These are phyloP conservation scores for Ambrosia trifida DNA, from an alignment of 129 eudicot species.

Conservation along the genomic window DNA sequence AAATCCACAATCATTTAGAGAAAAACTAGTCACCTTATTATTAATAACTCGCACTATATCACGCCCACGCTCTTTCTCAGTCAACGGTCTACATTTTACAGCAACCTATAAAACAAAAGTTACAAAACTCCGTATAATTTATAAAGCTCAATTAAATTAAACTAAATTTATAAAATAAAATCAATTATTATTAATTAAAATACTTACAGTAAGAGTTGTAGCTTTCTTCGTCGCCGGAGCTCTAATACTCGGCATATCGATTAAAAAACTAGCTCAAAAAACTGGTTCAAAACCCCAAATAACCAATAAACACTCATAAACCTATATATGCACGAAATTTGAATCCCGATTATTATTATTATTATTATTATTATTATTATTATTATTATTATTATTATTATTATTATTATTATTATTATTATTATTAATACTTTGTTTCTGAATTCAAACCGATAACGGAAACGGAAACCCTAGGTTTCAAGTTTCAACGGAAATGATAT, in stretches of 20 bases:
- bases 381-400: too few relatives aligned
- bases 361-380: too few relatives aligned
- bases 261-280: constrained; percentile 7
- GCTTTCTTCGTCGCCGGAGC: constrained; percentile 80
- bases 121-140: constrained; percentile 19
- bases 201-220: constrained; percentile 79
- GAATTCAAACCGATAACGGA: neutral
- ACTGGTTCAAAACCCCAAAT: constrained; percentile 26
- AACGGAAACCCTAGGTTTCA: constrained; percentile 22
- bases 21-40: constrained; percentile 48
- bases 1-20: neutral
- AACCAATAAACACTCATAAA: constrained; percentile 11
- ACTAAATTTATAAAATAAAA: neutral
- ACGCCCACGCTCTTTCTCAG: constrained; percentile 69
- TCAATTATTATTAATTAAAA: constrained; percentile 9
- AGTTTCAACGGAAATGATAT: constrained; percentile 11
- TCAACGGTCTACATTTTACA: constrained; percentile 80
- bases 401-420: too few relatives aligned
- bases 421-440: constrained; percentile 1
- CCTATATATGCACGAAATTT: constrained; percentile 7
- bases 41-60: constrained; percentile 69
- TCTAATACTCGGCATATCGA: constrained; percentile 69
- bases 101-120: constrained; percentile 58
- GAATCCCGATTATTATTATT: too few relatives aligned
- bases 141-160: neutral